Base-by-base conservation (phyloP, 257 asterid genomes). In the Salvia miltiorrhiza region DNA sequence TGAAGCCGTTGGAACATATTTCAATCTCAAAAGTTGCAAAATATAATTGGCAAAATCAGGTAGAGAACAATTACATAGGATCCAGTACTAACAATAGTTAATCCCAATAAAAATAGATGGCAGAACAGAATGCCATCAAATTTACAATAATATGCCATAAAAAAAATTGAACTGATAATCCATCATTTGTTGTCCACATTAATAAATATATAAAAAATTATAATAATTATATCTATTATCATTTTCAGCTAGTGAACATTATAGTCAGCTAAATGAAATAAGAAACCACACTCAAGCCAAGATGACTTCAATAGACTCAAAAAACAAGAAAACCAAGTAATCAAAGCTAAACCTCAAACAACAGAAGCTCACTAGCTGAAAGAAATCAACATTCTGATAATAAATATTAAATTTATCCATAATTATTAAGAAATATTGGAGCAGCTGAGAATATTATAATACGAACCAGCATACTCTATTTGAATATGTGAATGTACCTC, bases 401-500 rank as follows among this genome's bases (percentile, higher is more conserved):
- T 33, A 33, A 11, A 21, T 53, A 37, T 37, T 37, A 9, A 9
- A 37, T 37, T 37, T 9, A 37, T 9, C 10, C 43, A 7, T 8
- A 37, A 37, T 3, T 10, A 37, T 37, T 37, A 2, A 37, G 43
- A 37, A 37, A 37, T 8, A 37, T 30, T 37, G 12, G 54, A 3
- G 16, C 2, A 49, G 9, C 1, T 20, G 0, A 26, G 10, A 56
- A 56, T n/a, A 1, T n/a, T 56, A 30, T 16, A 37, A 17, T 32
- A 8, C 10, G 1, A 50, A 35, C 19, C 14, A 17, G 8, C 17
- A 12, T 53, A 5, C 21, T 23, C 0, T 21, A 43, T 14, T 20
- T 11, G 2, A 58, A 63, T 17, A 65, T 24, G 30, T 12, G 44
- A 9, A 9, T 2, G 12, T 79, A 77, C 89, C 86, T 74, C 77